Evolutionary conservation across 1,139 yeast genomes (phyloP), one percentile per base, ranked within the genome.

Genomic region (Saccharomycopsis hybrid): DNA sequence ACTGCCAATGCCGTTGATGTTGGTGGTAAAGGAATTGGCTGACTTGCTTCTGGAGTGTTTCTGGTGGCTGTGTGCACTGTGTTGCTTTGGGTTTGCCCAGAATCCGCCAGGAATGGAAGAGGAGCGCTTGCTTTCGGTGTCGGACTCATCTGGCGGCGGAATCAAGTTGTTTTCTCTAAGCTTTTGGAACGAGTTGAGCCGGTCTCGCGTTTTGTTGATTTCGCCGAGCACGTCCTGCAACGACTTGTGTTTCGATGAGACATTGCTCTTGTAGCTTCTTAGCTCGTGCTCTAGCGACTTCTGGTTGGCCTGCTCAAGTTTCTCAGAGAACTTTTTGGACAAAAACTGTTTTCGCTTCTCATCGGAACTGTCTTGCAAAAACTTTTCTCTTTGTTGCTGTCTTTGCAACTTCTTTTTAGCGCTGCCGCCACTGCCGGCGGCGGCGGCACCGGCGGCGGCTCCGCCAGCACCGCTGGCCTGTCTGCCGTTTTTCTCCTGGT

Each of bases 71-170:
- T 13, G 39, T 5, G 5, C 27, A 25, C 39, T 28, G 35, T 9
- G 35, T 5, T 4, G n/a, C 35, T 44, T 35, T 3, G 40, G 33
- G 13, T 13, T 11, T 8, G 11, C 13, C 33, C 30, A 47, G 33
- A 13, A 37, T n/a, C n/a, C n/a, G 13, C 43, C 50, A 8, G 42
- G 42, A 11, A 37, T 36, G 27, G 44, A 35, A 29, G 35, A 35
- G n/a, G 52, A 49, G 24, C 28, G 33, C 31, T 46, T 42, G 24
- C 37, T 24, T 30, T 49, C 52, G 35, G 52, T 38, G 32, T 49
- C 52, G 5, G 50, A 41, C 30, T 49, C 52, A 28, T 43, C 47
- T 4, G 45, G 42, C 2, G 52, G 52, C 8, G 53, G 53, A n/a
- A 50, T 47, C 1, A 50, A 28, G 13, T 47, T 44, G 33, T 41